Evolutionary conservation across 140 eudicot genomes (phyloP), one percentile per base, ranked within the genome.

Genomic region (Stevia rebaudiana): DNA sequence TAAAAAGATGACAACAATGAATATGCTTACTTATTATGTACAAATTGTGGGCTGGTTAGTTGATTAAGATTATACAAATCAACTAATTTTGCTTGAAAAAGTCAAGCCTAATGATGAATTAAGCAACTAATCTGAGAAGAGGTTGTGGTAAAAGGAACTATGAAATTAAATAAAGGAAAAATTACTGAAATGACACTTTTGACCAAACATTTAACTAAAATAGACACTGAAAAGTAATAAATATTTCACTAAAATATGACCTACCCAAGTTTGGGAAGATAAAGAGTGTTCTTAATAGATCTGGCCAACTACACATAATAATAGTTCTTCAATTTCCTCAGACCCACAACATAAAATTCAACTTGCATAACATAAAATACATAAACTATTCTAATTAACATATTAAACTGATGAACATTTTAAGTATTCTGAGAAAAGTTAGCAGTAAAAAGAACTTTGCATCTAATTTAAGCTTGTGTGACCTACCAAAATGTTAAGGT

Each of bases 401-500:
- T 13, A 39, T 54, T 28, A 12, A 54, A 54, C 1, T 28, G 12
- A 28, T 54, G 61, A 24, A 54, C 1, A 6, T 48, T 13, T 54
- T 22, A 54, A 54, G 11, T 54, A 54, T 24, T 25, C 11, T 54
- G 5, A 1, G 11, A 54, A 25, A 25, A 54, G 35, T 21, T 25
- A 3, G 11, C 61, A 54, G 2, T 13, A 54, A 52, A 33, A 39
- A 28, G 59, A 23, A 53, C 23, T 68, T 19, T 41, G 35, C 1
- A 42, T 25, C 42, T 62, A 41, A 13, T 11, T 11, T 51, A 22
- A 62, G 39, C 53, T 41, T 62, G 30, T 23, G 47, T 41, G 52
- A 62, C 75, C 58, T 76, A 84, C 92, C 88, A 68, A 86, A 79
- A 75, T 84, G 75, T 37, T 81, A 58, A 2, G 95, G 89, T 25